A percentile compares a stretch with the other conserved stretches of the same genome.
Conservation (phyloP, 1,139 yeast genomes). For the Debaryomyces nepalensis region DNA sequence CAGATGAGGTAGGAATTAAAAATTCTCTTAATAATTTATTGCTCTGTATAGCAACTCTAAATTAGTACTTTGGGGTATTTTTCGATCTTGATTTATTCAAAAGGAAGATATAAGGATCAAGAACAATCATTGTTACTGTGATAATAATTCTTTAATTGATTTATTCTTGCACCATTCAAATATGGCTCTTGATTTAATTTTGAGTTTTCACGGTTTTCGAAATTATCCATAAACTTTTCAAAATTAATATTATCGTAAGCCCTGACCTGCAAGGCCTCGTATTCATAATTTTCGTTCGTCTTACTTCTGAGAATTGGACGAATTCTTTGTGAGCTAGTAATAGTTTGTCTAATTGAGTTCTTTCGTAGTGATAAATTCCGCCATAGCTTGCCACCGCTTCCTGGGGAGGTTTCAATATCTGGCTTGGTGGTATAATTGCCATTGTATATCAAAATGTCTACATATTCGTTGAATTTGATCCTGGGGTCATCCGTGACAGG, state of each 20-base stretch:
- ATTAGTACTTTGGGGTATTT: too few relatives aligned
- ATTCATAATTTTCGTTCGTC: constrained; percentile 26
- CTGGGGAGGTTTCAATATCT: constrained; percentile 1
- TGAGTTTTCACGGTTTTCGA: constrained; percentile 26
- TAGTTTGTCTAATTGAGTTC: not conserved
- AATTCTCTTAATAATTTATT: too few relatives aligned
- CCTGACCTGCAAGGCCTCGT: constrained; percentile 23
- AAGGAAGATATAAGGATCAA: not conserved
- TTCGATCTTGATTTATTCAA: not conserved
- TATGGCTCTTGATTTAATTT: constrained; percentile 22
- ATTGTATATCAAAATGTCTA: constrained; percentile 21
- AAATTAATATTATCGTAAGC: constrained; percentile 23
- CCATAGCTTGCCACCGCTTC: constrained; percentile 9
- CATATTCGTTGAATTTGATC: constrained; percentile 22
- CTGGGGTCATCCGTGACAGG: constrained; percentile 3
- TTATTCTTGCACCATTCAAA: constrained; percentile 21
- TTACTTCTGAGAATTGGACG: constrained; percentile 30
- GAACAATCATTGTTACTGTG: constrained; percentile 7
- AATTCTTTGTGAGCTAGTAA: constrained; percentile 1
- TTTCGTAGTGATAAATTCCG: constrained; percentile 10
- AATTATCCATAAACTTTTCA: constrained; percentile 25
- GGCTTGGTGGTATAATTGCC: constrained; percentile 11
- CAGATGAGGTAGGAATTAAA: too few relatives aligned
- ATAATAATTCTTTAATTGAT: constrained; percentile 27
- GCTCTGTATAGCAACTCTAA: too few relatives aligned